phyloP scores from a whole-genome alignment of 345 rosid genomes.

The Triadica sebifera region DNA sequence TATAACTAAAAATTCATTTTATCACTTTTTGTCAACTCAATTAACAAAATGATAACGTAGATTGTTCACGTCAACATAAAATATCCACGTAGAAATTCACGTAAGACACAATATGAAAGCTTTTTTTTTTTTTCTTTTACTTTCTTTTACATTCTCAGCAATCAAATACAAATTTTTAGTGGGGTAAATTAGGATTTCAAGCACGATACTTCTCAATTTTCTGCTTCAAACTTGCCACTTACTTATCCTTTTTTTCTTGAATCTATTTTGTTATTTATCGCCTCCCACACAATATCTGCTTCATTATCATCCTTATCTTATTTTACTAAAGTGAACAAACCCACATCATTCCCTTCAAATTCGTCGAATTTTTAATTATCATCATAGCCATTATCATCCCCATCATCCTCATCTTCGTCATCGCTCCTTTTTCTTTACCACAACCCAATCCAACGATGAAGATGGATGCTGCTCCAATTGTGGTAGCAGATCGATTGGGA shows the following conservation, averaged over 20 bases:
- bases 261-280: constrained; percentile 81
- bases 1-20: too few relatives aligned
- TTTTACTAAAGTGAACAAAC: constrained; percentile 80
- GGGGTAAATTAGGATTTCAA: neutral
- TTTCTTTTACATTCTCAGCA: too few relatives aligned
- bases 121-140: too few relatives aligned
- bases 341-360: constrained; percentile 91
- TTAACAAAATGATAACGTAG: too few relatives aligned
- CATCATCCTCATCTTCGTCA: constrained; percentile 80
- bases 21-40: too few relatives aligned
- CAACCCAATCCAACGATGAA: constrained; percentile 50
- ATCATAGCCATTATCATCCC: constrained; percentile 81
- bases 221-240: constrained; percentile 61
- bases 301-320: constrained; percentile 91
- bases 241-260: constrained; percentile 82
- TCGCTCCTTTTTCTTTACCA: constrained; percentile 62
- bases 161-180: too few relatives aligned
- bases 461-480: constrained; percentile 51
- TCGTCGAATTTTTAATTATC: constrained; percentile 96
- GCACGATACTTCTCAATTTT: too few relatives aligned
- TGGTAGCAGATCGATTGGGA: constrained; percentile 63
- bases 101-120: too few relatives aligned
- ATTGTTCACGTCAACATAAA: too few relatives aligned
- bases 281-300: constrained; percentile 94
- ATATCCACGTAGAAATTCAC: too few relatives aligned